Conservation (phyloP, 2,329 filamentous ascomycete species). For the Pseudogymnoascus sp. region DNA sequence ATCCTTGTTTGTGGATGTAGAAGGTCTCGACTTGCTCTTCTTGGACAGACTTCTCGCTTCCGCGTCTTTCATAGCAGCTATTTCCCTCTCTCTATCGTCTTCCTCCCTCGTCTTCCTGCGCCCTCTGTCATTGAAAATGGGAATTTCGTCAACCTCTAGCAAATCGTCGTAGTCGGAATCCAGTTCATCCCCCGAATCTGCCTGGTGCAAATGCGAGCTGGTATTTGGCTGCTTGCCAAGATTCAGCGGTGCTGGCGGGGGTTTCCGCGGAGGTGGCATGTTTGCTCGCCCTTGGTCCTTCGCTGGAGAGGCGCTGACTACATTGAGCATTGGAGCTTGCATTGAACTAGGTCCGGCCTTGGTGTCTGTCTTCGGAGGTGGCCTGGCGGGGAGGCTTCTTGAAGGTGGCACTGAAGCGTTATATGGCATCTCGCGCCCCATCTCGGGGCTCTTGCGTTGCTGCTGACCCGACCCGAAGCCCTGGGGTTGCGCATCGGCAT, state of each 20-base stretch:
- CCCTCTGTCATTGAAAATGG: conserved; percentile 53
- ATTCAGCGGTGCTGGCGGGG: conserved; percentile 77
- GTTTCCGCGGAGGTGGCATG: conserved; percentile 64
- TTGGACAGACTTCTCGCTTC: conserved; percentile 67
- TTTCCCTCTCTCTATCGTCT: conserved; percentile 72
- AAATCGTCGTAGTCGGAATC: conserved; percentile 81
- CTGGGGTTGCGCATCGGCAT: conserved; percentile 29
- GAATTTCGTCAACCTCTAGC: conserved; percentile 59
- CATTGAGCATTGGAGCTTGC: conserved; percentile 14
- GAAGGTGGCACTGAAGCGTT: conserved; percentile 49
- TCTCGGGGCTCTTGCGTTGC: conserved; percentile 38
- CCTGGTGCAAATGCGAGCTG: conserved; percentile 37
- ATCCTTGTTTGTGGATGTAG: conserved; percentile 23
- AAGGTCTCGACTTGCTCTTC: conserved; percentile 46
- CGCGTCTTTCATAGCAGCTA: conserved; percentile 57
- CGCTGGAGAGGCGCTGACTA: background rate
- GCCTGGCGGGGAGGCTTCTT: conserved; percentile 43
- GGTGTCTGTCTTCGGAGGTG: conserved; percentile 26
- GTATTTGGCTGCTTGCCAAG: conserved; percentile 44
- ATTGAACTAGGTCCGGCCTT: background rate
- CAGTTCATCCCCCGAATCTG: conserved; percentile 50
- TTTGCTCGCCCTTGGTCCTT: conserved; percentile 31
- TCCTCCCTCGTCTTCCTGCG: conserved; percentile 80
- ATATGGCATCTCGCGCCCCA: conserved; percentile 40
- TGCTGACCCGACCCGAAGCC: conserved; percentile 35